Conservation (phyloP, 2,329 filamentous ascomycete species). For the Pestalotiopsis sp. region DNA sequence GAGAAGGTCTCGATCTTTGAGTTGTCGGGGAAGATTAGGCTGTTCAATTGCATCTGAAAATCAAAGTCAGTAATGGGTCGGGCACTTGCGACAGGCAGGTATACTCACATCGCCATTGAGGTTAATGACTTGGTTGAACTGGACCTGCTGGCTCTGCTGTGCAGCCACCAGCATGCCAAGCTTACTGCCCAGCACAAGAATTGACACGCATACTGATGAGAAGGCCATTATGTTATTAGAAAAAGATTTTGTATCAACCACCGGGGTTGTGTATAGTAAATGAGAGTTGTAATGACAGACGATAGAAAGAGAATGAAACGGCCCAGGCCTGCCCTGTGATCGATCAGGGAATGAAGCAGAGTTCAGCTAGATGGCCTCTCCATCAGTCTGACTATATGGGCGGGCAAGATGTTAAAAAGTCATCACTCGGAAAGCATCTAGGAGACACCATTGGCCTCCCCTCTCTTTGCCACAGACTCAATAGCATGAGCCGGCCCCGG, state of each 20-base stretch:
- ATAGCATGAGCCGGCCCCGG: slow-evolving; percentile 9
- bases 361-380: not conserved
- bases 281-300: slow-evolving; percentile 3
- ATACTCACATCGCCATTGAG: slow-evolving; percentile 23
- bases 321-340: slow-evolving; percentile 5
- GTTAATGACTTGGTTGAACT: slow-evolving; percentile 24
- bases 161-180: slow-evolving; percentile 14
- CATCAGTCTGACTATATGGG: not conserved
- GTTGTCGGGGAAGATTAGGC: slow-evolving; percentile 20
- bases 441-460: not conserved
- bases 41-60: slow-evolving; percentile 20
- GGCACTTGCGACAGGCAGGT: not conserved
- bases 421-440: not conserved
- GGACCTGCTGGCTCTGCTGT: slow-evolving; percentile 16
- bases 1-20: slow-evolving; percentile 25
- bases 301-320: slow-evolving; percentile 8
- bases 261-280: slow-evolving; percentile 6
- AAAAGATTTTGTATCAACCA: not conserved
- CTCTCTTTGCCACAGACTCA: not conserved
- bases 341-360: slow-evolving; percentile 3
- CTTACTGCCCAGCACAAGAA: not conserved
- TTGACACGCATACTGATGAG: slow-evolving; percentile 8
- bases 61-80: not conserved
- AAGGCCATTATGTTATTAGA: slow-evolving; percentile 22
- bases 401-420: not conserved